Evolutionary conservation across 2,329 filamentous ascomycete species (phyloP).

Genomic region (Stachybotrys chartarum): DNA sequence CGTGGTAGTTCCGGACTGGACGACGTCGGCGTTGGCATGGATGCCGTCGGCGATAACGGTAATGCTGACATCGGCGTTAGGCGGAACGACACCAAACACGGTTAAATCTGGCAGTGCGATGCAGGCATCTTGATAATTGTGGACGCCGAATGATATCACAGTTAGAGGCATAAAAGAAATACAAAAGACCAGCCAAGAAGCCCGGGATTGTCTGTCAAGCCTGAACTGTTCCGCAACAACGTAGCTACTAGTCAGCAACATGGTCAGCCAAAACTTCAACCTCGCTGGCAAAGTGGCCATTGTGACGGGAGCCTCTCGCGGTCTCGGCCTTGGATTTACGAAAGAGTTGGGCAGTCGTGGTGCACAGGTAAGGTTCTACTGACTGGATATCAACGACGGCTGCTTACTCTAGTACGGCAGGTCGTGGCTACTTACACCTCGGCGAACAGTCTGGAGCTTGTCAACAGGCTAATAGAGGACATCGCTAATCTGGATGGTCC

Average conservation of each 20-base stretch:
- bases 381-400: not conserved
- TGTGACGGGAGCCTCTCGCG: constrained; percentile 14
- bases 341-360: constrained; percentile 13
- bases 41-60: too few relatives aligned
- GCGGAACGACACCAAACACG: too few relatives aligned
- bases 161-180: too few relatives aligned
- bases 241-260: not conserved
- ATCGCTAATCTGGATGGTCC: constrained; percentile 5
- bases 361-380: constrained; percentile 8
- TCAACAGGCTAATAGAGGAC: constrained; percentile 6
- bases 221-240: not conserved
- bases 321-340: constrained; percentile 13
- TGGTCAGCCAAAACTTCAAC: not conserved
- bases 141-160: too few relatives aligned
- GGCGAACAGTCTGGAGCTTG: constrained; percentile 4
- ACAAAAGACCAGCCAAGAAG: constrained; percentile 5
- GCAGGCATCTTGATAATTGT: too few relatives aligned
- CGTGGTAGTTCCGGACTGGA: too few relatives aligned
- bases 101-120: too few relatives aligned
- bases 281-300: constrained; percentile 12
- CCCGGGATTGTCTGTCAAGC: not conserved
- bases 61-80: too few relatives aligned
- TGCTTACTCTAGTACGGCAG: constrained; percentile 1
- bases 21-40: too few relatives aligned
- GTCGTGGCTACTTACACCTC: constrained; percentile 13